Percentiles rank a stretch among this genome's conserved stretches.
Conservation (phyloP, 768 basidiomycete species). For the Collybia sordida region DNA sequence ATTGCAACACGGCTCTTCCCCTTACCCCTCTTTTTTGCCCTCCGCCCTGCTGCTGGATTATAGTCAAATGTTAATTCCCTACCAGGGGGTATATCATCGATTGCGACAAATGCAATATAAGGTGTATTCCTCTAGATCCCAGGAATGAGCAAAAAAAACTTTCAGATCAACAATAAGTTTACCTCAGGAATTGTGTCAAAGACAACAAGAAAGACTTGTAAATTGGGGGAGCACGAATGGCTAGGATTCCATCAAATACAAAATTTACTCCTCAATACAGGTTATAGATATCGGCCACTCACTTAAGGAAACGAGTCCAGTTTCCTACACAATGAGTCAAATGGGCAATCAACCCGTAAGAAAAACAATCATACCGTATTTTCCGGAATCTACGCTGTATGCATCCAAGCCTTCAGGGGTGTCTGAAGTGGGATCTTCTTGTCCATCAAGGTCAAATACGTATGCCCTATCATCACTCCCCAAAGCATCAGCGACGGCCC, state of each 20-base stretch:
- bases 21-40: constrained; percentile 10
- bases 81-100: constrained; percentile 41
- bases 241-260: constrained; percentile 28
- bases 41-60: constrained; percentile 39
- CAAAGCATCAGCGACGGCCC: too few relatives aligned
- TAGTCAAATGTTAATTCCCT: constrained; percentile 70
- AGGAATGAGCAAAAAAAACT: background rate
- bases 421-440: constrained; percentile 38
- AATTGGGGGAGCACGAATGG: constrained; percentile 67
- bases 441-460: constrained; percentile 64
- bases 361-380: constrained; percentile 36
- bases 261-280: too few relatives aligned
- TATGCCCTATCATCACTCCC: constrained; percentile 39
- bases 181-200: constrained; percentile 63
- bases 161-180: constrained; percentile 9
- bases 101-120: constrained; percentile 60
- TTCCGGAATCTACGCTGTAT: constrained; percentile 58
- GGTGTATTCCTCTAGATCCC: constrained; percentile 53
- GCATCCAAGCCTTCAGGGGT: constrained; percentile 18
- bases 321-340: constrained; percentile 47
- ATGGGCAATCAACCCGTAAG: background rate
- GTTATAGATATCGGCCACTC: constrained; percentile 16
- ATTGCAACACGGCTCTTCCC: constrained; percentile 23
- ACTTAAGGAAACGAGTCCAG: constrained; percentile 80
- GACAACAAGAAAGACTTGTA: constrained; percentile 55